Evolutionary conservation across 2,329 filamentous ascomycete species (phyloP), one percentile per base, ranked within the genome.

Genomic region (Phyllosticta citriasiana): DNA sequence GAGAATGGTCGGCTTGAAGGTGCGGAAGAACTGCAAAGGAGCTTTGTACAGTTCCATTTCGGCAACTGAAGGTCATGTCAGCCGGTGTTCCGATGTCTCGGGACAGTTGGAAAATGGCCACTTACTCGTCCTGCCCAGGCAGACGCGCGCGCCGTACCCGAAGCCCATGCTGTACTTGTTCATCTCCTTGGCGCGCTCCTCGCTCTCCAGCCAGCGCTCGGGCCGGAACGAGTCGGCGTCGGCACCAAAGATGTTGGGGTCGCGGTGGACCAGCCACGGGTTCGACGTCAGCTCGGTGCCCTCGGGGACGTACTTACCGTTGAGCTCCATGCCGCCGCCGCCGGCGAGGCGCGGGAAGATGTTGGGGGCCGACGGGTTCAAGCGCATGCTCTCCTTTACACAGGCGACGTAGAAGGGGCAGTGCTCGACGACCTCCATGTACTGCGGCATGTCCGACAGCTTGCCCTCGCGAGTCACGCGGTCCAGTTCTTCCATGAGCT

Each of bases 31-130:
- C 65, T 77, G 59, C 57, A 69, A 51, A 16, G 62, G 75, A 2
- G 66, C 73, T 71, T 83, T 82, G 67, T 75, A 80, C 57, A 82
- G 65, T 69, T 82, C 80, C 78, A 82, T 80, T 66, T 78, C 73
- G 1, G 79, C 80, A 62, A 83, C 27, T 30, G 9, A 8, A 30
- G 27, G 27, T 30, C 27, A 30, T 30, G 27, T 30, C 27, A 30
- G 27, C 27, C 27, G 9, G 27, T 2, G 2, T 30, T 2, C 9
- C 27, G 27, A 30, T 8, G 27, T 2, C 9, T 30, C 27, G 6
- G 27, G 5, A 8, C 9, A 7, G 3, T 30, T 30, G 27, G 27
- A 30, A 27, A 27, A 8, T 6, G 9, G 27, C 4, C 27, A 30
- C 27, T 30, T 30, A 30, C 27, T 78, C 53, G 80, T 74, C 62